phyloP scores from a whole-genome alignment of 1,284 basidiomycete genomes.

The Papiliotrema terrestris region DNA sequence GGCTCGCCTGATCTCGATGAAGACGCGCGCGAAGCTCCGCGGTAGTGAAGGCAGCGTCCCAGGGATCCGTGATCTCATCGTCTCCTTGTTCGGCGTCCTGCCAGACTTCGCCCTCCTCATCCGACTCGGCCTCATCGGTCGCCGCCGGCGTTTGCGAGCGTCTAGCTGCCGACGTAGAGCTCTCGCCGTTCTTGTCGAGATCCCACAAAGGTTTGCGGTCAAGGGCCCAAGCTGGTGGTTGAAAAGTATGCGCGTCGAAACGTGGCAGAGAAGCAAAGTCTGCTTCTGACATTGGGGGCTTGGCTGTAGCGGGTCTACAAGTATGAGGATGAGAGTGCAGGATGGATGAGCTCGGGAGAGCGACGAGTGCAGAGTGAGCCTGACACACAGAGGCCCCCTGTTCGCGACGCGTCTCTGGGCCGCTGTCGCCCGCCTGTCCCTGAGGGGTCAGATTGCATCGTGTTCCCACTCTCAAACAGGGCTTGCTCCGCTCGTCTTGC shows the following conservation, averaged over 20 bases:
- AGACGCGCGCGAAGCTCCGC: background rate
- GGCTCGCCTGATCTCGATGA: background rate
- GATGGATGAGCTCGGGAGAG: background rate
- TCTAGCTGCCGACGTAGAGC: conserved; percentile 6
- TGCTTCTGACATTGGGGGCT: background rate
- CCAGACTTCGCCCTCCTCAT: conserved; percentile 12
- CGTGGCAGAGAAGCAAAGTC: conserved; percentile 18
- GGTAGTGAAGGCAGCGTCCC: background rate
- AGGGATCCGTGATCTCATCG: background rate
- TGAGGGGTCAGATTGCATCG: background rate
- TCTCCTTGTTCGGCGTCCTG: conserved; percentile 13
- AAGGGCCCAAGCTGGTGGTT: conserved; percentile 36
- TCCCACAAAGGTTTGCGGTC: conserved; percentile 14
- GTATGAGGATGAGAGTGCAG: background rate
- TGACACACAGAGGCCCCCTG: background rate
- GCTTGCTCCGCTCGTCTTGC: background rate
- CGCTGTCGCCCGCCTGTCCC: background rate
- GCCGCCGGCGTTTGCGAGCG: background rate
- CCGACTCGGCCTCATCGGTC: background rate
- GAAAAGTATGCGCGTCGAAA: conserved; percentile 31
- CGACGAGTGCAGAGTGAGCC: background rate
- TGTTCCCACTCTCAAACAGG: too few species aligned
- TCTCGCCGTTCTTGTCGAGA: conserved; percentile 16
- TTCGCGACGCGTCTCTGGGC: background rate
- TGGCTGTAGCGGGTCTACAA: background rate